Conservation (phyloP, 768 basidiomycete species). For the Piloderma croceum region DNA sequence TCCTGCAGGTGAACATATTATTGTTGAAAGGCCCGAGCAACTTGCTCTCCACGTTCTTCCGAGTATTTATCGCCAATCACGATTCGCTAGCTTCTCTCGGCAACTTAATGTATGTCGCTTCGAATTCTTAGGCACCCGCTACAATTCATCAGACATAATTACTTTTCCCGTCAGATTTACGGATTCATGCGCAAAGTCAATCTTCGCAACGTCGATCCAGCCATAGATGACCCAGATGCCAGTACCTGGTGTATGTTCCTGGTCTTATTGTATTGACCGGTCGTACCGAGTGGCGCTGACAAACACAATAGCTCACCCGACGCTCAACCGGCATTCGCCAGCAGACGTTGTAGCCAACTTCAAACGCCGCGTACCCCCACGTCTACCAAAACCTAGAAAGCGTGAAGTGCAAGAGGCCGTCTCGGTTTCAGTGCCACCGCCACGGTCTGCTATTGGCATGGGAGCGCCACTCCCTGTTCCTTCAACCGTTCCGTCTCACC, state of each 20-base stretch:
- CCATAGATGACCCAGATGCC: slow-evolving; percentile 92
- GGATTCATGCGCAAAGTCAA: slow-evolving; percentile 99
- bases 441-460: slow-evolving; percentile 70
- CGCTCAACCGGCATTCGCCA: slow-evolving; percentile 84
- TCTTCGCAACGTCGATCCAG: slow-evolving; percentile 90
- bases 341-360: slow-evolving; percentile 90
- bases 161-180: slow-evolving; percentile 72
- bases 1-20: slow-evolving; percentile 88
- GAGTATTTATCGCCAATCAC: slow-evolving; percentile 90
- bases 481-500: slow-evolving; percentile 54
- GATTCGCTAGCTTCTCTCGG: slow-evolving; percentile 95
- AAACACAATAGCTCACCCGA: slow-evolving; percentile 67
- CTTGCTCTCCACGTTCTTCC: slow-evolving; percentile 92
- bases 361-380: slow-evolving; percentile 92
- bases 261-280: slow-evolving; percentile 12
- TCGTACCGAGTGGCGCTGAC: slow-evolving; percentile 13
- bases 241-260: slow-evolving; percentile 85
- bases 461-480: slow-evolving; percentile 45
- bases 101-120: slow-evolving; percentile 81
- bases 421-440: slow-evolving; percentile 59
- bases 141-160: slow-evolving; percentile 7
- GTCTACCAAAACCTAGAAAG: slow-evolving; percentile 82
- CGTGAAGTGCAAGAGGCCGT: slow-evolving; percentile 52
- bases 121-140: slow-evolving; percentile 20
- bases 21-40: slow-evolving; percentile 90